phyloP scores from a whole-genome alignment of 1,284 basidiomycete genomes.

The Cutaneotrichosporon mucoides region DNA sequence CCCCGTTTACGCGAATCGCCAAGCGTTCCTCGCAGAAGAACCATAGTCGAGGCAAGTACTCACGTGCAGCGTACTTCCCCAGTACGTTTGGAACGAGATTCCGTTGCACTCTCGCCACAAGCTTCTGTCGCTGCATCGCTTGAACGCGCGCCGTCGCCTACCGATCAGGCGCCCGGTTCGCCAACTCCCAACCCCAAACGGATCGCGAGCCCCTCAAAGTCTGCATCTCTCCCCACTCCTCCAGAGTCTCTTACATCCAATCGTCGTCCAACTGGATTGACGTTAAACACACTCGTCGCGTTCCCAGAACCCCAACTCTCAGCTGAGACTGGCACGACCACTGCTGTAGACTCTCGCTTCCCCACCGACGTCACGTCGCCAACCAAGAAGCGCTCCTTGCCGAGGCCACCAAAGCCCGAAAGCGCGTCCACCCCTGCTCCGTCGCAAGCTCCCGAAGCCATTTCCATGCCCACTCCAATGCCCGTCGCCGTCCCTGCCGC shows the following conservation, averaged over 20 bases:
- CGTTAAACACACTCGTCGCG: background rate
- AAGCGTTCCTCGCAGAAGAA: conserved; percentile 33
- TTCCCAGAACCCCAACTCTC: conserved; percentile 1
- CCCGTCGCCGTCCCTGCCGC: conserved; percentile 2
- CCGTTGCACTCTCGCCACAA: background rate
- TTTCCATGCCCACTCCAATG: conserved; percentile 13
- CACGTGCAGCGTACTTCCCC: conserved; percentile 6
- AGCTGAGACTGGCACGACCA: background rate
- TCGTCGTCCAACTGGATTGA: background rate
- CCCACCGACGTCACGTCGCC: background rate
- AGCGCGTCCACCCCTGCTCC: background rate
- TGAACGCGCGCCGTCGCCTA: background rate
- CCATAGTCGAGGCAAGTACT: conserved; percentile 26
- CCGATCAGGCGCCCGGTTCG: background rate
- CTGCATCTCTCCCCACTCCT: no score
- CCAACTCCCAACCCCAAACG: conserved; percentile 2
- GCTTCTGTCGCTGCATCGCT: background rate
- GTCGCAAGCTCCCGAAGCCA: conserved; percentile 1
- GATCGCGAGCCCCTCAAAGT: background rate
- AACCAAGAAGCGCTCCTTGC: conserved; percentile 9
- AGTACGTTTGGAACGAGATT: background rate
- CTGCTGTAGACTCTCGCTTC: conserved; percentile 1
- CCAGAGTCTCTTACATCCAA: background rate
- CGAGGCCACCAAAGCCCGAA: conserved; percentile 3
- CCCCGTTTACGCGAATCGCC: conserved; percentile 31